A percentile compares a stretch with the other conserved stretches of the same genome.
These are phyloP conservation scores for Citrus inodora DNA, from an alignment of 345 rosid species.

Conservation along the genomic window DNA sequence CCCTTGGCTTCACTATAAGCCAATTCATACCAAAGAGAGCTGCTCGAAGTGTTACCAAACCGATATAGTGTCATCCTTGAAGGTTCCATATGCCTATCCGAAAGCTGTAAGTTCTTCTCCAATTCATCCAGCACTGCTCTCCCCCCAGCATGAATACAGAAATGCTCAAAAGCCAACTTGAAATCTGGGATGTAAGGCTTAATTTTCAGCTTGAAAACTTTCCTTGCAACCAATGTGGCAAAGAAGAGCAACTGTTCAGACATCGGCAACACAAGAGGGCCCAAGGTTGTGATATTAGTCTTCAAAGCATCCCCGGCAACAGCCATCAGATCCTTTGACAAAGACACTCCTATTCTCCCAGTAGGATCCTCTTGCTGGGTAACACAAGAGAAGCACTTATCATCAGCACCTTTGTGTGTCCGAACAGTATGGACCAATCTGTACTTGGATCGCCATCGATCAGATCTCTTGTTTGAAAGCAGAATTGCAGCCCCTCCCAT, in stretches of 20 bases:
- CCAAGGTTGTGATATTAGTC: conserved; percentile 54
- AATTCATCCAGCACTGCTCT: conserved; percentile 51
- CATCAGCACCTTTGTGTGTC: conserved; percentile 56
- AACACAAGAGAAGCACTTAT: conserved; percentile 43
- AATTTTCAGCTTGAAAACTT: conserved; percentile 40
- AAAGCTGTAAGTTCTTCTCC: conserved; percentile 51
- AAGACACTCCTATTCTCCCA: conserved; percentile 41
- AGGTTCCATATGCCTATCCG: conserved; percentile 62
- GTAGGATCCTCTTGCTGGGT: conserved; percentile 44
- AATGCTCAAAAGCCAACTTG: conserved; percentile 61
- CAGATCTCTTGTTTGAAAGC: conserved; percentile 41
- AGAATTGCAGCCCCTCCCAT: conserved; percentile 61
- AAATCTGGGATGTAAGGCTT: conserved; percentile 59
- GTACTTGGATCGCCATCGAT: conserved; percentile 37
- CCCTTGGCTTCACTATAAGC: conserved; percentile 56
- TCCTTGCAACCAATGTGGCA: conserved; percentile 40
- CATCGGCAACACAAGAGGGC: conserved; percentile 54
- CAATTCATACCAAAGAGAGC: conserved; percentile 59
- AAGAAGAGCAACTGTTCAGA: conserved; percentile 50
- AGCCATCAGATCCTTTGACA: conserved; percentile 58
- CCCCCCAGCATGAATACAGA: conserved; percentile 52
- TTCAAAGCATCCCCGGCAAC: conserved; percentile 59
- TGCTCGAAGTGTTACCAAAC: conserved; percentile 56
- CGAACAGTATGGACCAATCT: conserved; percentile 47
- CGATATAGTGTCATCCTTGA: conserved; percentile 53